Percentiles rank a stretch among this genome's conserved stretches.
Evolutionary conservation across 2,329 filamentous ascomycete genomes (phyloP).

Genomic region (Colletotrichum sansevieriae): DNA sequence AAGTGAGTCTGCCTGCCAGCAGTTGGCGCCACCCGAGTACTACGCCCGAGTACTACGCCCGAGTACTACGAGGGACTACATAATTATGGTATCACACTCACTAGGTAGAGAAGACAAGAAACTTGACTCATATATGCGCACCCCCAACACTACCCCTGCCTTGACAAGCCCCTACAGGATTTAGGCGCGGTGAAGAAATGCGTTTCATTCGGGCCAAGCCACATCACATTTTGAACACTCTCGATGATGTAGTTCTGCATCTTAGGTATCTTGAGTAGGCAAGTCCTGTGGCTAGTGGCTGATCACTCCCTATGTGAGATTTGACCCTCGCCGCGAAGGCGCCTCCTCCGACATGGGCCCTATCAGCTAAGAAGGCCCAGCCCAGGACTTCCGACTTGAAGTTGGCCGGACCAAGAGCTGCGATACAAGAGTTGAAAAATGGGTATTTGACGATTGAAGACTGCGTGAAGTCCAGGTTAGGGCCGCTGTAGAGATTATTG

Average conservation of each 20-base stretch:
- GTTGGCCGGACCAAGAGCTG: background rate
- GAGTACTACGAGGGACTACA: too few species aligned
- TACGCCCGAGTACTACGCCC: too few species aligned
- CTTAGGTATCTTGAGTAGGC: background rate
- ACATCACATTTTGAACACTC: conserved; percentile 3
- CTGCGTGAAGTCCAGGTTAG: too few species aligned
- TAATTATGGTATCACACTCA: too few species aligned
- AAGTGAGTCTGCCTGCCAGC: background rate
- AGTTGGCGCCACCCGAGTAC: too few species aligned
- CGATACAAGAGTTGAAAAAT: too few species aligned
- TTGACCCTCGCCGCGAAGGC: background rate
- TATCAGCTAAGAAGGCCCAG: conserved; percentile 16
- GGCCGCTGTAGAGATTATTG: too few species aligned
- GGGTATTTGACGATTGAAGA: too few species aligned
- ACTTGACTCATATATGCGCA: too few species aligned
- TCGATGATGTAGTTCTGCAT: conserved; percentile 10
- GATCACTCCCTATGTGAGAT: conserved; percentile 14
- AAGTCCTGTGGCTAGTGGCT: conserved; percentile 12
- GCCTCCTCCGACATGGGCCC: conserved; percentile 28
- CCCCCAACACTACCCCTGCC: too few species aligned
- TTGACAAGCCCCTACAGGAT: background rate
- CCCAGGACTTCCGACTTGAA: background rate
- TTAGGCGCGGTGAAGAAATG: conserved; percentile 1
- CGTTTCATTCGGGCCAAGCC: conserved; percentile 14
- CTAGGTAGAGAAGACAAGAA: too few species aligned